Percentiles rank a stretch among this genome's conserved stretches.
phyloP scores from a whole-genome alignment of 1,139 yeast species.

The Groenewaldozyma sp. region DNA sequence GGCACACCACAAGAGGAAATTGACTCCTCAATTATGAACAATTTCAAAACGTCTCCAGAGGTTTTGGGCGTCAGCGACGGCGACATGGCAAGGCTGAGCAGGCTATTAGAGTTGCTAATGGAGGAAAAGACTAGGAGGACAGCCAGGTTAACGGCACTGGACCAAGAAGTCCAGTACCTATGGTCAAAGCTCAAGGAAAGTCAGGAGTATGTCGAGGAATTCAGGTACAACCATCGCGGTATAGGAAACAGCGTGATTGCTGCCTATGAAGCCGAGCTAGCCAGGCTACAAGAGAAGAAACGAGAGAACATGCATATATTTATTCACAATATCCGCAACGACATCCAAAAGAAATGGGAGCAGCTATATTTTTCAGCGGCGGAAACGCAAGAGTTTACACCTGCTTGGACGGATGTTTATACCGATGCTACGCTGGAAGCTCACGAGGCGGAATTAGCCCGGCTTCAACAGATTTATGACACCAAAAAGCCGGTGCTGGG shows the following conservation, averaged over 20 bases:
- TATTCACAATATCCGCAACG: slow-evolving; percentile 49
- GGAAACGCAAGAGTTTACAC: slow-evolving; percentile 31
- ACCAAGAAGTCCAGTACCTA: slow-evolving; percentile 16
- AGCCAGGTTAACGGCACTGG: slow-evolving; percentile 7
- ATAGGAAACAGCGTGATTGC: slow-evolving; percentile 25
- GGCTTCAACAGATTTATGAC: slow-evolving; percentile 43
- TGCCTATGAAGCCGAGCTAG: slow-evolving; percentile 44
- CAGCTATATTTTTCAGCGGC: slow-evolving; percentile 48
- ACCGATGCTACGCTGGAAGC: slow-evolving; percentile 46
- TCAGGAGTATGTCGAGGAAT: slow-evolving; percentile 12
- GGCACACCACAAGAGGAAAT: slow-evolving; percentile 27
- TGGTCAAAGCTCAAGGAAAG: slow-evolving; percentile 25
- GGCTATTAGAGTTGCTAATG: slow-evolving; percentile 23
- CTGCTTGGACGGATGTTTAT: slow-evolving; percentile 33
- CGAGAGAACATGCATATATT: slow-evolving; percentile 58
- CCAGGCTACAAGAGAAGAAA: slow-evolving; percentile 50
- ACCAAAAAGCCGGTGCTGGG: slow-evolving; percentile 47
- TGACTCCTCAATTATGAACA: slow-evolving; percentile 20
- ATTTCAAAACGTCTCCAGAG: slow-evolving; percentile 22
- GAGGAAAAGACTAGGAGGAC: slow-evolving; percentile 20
- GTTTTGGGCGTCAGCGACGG: slow-evolving; percentile 20
- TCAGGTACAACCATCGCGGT: slow-evolving; percentile 28
- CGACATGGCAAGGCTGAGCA: slow-evolving; percentile 22
- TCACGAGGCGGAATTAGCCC: slow-evolving; percentile 55
- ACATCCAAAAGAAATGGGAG: slow-evolving; percentile 56